Evolutionary conservation across 768 basidiomycete genomes (phyloP).

Genomic region (Lactarius quietus): DNA sequence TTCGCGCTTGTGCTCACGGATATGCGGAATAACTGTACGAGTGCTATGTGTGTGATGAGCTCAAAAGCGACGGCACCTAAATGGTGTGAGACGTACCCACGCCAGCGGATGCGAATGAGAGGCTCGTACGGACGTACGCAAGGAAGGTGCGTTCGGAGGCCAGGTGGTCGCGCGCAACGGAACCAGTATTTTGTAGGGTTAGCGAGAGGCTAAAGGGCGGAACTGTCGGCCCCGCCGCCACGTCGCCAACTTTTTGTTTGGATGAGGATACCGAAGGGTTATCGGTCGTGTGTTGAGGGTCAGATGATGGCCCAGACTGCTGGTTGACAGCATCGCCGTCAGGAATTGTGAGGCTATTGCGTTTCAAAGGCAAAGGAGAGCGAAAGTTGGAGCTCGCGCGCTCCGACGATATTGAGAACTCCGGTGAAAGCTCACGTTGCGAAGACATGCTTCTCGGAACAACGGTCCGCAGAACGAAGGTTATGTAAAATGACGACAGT

Average conservation of each 20-base stretch:
- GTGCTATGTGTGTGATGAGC: constrained; percentile 31
- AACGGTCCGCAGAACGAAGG: not conserved
- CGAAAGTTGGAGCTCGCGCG: not conserved
- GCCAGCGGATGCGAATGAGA: constrained; percentile 47
- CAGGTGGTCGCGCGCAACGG: constrained; percentile 51
- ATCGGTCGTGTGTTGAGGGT: not conserved
- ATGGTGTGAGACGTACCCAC: constrained; percentile 38
- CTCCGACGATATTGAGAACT: not conserved
- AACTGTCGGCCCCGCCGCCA: not conserved
- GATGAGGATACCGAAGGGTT: not conserved
- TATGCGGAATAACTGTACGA: constrained; percentile 47
- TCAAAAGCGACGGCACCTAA: not conserved
- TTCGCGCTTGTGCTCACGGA: constrained; percentile 28
- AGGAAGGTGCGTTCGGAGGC: constrained; percentile 50
- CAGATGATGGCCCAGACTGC: not conserved
- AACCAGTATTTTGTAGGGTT: constrained; percentile 44
- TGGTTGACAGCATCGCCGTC: not conserved
- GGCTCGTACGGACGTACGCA: constrained; percentile 49
- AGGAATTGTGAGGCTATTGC: too few species aligned
- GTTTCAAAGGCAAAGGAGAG: not conserved
- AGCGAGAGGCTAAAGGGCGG: constrained; percentile 27
- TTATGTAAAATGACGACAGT: too few species aligned
- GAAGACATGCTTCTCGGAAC: not conserved
- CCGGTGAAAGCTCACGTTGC: not conserved
- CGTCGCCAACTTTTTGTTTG: not conserved